Base-by-base conservation (phyloP, 371 early-diverging fungal species). In the Furculomyces boomerangus region DNA sequence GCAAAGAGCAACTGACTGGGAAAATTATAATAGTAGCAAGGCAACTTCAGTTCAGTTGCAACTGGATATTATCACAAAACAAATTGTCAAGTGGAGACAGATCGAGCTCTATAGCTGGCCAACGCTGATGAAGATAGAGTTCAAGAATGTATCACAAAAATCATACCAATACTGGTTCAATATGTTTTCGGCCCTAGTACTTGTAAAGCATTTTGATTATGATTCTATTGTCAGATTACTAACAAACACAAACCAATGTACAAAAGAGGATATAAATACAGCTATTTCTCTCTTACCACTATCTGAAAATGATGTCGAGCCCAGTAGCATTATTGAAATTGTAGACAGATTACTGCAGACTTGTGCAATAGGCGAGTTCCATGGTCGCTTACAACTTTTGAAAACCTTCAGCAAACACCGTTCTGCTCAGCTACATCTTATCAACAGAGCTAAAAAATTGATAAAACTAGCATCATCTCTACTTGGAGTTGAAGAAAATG, bases 1-100 rank as follows among this genome's bases (percentile, higher is more conserved):
- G 28, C 76, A 77, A 55, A 88, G 90, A 53, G 82, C 88, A 7
- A 81, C 90, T 63, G 95, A 94, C 63, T 97, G 98, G 98, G 85
- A 95, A 68, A 74, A 78, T 8, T 89, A 88, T 58, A 43, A 43
- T 20, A 91, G 94, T 14, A 80, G 84, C 53, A 73, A 80, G 29
- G 85, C 85, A 30, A 81, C 86, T 5, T 88, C 93, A 2, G 52
- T 97, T 30, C 74, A 79, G 39, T 65, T 62, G 3, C 72, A 80
- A 54, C 81, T 88, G 46, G 77, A 81, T 13, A 79, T 82, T n/a
- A 65, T 92, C 1, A 81, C 78, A 2, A 40, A 57, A 0, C 58
- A 88, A 51, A 87, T 95, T 49, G 76, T 95, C 10, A 70, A 76
- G 14, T 96, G 95, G 95, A 75, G 98, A 54, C 86, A 91, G 67